These are phyloP conservation scores for Sedum album DNA, from an alignment of 164 flowering plant genomes.

Conservation along the genomic window DNA sequence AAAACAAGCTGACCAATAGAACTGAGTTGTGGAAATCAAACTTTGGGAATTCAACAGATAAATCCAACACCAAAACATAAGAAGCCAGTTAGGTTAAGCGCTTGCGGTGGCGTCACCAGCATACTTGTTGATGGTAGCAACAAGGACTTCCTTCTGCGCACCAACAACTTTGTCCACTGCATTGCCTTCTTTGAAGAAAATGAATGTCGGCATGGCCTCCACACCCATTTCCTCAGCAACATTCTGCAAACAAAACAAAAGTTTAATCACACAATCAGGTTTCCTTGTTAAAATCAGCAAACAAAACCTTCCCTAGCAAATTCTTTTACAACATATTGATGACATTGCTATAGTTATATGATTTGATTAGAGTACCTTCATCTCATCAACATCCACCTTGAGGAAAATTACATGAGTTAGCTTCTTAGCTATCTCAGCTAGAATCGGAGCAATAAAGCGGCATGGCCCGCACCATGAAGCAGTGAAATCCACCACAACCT, in stretches of 20 bases:
- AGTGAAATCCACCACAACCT: conserved; percentile 89
- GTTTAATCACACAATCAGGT: no score
- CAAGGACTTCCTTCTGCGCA: conserved; percentile 37
- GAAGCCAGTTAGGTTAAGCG: neutral
- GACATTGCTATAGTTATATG: neutral
- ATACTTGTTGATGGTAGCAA: conserved; percentile 12
- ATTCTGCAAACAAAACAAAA: conserved; percentile 25
- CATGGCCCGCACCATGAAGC: no score
- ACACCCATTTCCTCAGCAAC: conserved; percentile 45
- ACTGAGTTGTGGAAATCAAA: no score
- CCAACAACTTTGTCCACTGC: no score
- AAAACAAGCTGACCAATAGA: no score
- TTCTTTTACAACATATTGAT: no score
- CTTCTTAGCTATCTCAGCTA: conserved; percentile 59
- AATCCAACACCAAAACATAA: neutral
- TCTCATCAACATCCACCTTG: conserved; percentile 82
- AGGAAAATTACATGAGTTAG: conserved; percentile 43
- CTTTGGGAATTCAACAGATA: no score
- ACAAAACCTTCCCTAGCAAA: neutral
- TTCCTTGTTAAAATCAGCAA: no score
- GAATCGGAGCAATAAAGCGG: conserved; percentile 52
- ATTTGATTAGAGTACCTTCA: conserved; percentile 30
- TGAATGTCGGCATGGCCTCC: no score
- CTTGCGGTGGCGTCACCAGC: conserved; percentile 10
- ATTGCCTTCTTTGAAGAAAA: no score